These are phyloP conservation scores for Tuber melanosporum DNA, from an alignment of 495 filamentous ascomycete genomes.

Conservation along the genomic window DNA sequence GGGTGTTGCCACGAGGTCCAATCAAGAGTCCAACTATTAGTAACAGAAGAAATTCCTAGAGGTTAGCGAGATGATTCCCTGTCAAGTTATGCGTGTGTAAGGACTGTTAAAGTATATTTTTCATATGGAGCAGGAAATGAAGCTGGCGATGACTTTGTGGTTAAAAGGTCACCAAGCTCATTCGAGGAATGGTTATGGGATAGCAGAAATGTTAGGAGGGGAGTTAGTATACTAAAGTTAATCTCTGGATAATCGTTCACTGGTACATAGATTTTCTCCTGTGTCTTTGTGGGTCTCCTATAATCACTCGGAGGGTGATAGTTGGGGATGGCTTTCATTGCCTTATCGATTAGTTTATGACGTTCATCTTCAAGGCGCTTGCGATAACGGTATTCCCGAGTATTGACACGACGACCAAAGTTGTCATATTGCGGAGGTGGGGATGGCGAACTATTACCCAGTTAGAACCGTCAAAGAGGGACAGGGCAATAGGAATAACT, in stretches of 20 bases:
- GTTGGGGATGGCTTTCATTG: constrained; percentile 96
- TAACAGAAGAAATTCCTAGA: constrained; percentile 61
- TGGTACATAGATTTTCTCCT: constrained; percentile 99
- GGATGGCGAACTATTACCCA: constrained; percentile 69
- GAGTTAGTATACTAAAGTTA: constrained; percentile 99
- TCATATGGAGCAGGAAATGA: constrained; percentile 35
- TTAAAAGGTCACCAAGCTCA: constrained; percentile 22
- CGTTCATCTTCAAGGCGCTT: constrained; percentile 97
- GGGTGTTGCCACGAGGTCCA: constrained; percentile 96
- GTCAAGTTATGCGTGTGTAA: constrained; percentile 38
- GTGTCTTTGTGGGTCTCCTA: constrained; percentile 95
- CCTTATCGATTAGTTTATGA: constrained; percentile 94
- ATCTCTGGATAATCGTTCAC: constrained; percentile 99
- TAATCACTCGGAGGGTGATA: constrained; percentile 97
- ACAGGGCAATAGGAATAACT: constrained; percentile 35
- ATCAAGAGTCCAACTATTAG: constrained; percentile 99
- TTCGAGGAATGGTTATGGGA: constrained; percentile 2
- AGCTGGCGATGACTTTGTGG: constrained; percentile 41
- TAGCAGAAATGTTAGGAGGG: constrained; percentile 48
- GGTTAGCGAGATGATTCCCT: constrained; percentile 65
- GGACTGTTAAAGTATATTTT: constrained; percentile 12
- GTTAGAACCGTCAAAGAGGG: constrained; percentile 15
- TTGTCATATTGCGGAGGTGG: constrained; percentile 97
- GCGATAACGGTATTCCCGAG: constrained; percentile 91
- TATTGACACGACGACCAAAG: constrained; percentile 96